These are phyloP conservation scores for Apophysomyces trapeziformis DNA, from an alignment of 371 early-diverging fungal species.

Conservation along the genomic window DNA sequence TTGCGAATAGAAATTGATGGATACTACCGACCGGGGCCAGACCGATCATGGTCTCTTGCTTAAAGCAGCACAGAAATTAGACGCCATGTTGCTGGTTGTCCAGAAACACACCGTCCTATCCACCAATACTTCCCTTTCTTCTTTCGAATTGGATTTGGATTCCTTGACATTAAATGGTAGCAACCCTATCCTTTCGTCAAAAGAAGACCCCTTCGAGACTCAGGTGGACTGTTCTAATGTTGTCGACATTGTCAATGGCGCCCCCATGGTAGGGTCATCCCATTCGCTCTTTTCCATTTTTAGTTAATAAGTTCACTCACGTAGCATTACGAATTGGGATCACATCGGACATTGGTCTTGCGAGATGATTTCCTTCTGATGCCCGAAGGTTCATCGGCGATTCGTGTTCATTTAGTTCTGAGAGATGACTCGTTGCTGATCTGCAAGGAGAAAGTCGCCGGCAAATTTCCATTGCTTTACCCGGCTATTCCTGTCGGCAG, in stretches of 20 bases:
- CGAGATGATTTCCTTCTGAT: constrained; percentile 31
- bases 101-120: constrained; percentile 19
- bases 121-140: constrained; percentile 5
- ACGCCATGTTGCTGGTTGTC: constrained; percentile 37
- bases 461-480: constrained; percentile 20
- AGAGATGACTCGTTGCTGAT: constrained; percentile 28
- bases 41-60: constrained; percentile 42
- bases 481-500: constrained; percentile 28
- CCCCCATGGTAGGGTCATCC: constrained; percentile 24
- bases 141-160: constrained; percentile 7
- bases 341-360: constrained; percentile 25
- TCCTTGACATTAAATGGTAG: not conserved
- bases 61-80: constrained; percentile 43
- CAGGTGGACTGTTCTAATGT: constrained; percentile 33
- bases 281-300: not conserved
- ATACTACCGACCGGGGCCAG: constrained; percentile 43
- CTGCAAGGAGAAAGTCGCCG: constrained; percentile 18
- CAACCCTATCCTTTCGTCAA: not conserved
- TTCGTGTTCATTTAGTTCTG: constrained; percentile 24
- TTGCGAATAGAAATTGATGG: constrained; percentile 37
- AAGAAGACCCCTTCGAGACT: constrained; percentile 12
- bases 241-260: constrained; percentile 32
- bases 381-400: constrained; percentile 13
- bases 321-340: constrained; percentile 31
- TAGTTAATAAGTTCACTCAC: not conserved